These are phyloP conservation scores for Chaetothyriales sp. DNA, from an alignment of 2,329 filamentous ascomycete species.

Conservation along the genomic window DNA sequence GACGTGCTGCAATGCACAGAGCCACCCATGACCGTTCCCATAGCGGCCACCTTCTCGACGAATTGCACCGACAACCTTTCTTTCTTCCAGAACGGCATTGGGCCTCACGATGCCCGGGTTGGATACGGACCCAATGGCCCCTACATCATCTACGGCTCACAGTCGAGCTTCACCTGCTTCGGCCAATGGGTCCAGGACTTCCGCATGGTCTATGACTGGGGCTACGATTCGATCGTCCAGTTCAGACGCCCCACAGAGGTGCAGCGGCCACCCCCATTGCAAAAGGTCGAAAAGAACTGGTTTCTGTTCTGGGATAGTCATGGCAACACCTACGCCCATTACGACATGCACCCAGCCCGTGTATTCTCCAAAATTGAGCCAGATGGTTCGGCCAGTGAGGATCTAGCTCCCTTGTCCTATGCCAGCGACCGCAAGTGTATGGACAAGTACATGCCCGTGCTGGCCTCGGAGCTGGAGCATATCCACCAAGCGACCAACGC, in stretches of 20 bases:
- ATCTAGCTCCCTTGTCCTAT: slow-evolving; percentile 29
- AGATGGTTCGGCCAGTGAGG: slow-evolving; percentile 33
- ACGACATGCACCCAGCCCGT: slow-evolving; percentile 37
- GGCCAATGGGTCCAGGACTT: slow-evolving; percentile 44
- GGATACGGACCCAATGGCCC: slow-evolving; percentile 40
- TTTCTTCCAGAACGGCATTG: slow-evolving; percentile 21
- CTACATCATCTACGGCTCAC: slow-evolving; percentile 41
- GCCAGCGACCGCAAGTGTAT: slow-evolving; percentile 33
- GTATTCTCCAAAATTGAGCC: slow-evolving; percentile 32
- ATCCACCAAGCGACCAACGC: slow-evolving; percentile 48
- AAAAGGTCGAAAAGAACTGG: slow-evolving; percentile 44
- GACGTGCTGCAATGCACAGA: slow-evolving; percentile 8
- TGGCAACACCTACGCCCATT: slow-evolving; percentile 36
- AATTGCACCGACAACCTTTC: slow-evolving; percentile 34
- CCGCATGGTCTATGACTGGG: slow-evolving; percentile 33
- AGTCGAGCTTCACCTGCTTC: slow-evolving; percentile 40
- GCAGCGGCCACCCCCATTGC: slow-evolving; percentile 33
- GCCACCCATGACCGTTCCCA: slow-evolving; percentile 14
- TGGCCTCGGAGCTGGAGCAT: slow-evolving; percentile 25
- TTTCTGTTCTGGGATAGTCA: slow-evolving; percentile 44
- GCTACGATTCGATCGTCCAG: slow-evolving; percentile 34
- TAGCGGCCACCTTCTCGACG: slow-evolving; percentile 31
- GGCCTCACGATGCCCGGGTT: slow-evolving; percentile 44
- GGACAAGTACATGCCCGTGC: slow-evolving; percentile 30
- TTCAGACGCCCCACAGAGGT: slow-evolving; percentile 27